Percentiles rank a stretch among this genome's conserved stretches.
These are phyloP conservation scores for Shiraia bambusicola DNA, from an alignment of 2,329 filamentous ascomycete genomes.

Conservation along the genomic window DNA sequence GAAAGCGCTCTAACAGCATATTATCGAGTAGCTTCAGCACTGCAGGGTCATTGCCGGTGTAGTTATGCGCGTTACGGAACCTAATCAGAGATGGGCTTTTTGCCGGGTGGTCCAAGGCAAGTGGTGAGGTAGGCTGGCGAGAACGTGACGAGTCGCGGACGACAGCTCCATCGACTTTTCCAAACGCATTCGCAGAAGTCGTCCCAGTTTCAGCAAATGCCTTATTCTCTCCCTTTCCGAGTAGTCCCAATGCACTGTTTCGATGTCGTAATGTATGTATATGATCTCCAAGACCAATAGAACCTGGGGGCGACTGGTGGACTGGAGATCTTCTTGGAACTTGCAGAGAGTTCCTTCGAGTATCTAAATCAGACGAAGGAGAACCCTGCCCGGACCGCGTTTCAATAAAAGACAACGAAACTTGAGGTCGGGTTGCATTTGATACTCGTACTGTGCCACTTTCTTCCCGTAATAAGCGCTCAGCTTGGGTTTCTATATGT, in stretches of 20 bases:
- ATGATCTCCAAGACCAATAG: slow-evolving; percentile 34
- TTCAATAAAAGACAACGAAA: slow-evolving; percentile 17
- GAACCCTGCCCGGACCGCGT: slow-evolving; percentile 20
- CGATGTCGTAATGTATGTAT: slow-evolving; percentile 49
- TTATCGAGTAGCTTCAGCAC: slow-evolving; percentile 71
- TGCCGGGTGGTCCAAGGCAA: slow-evolving; percentile 34
- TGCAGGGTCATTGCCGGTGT: slow-evolving; percentile 72
- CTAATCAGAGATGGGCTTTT: slow-evolving; percentile 44
- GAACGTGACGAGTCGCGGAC: slow-evolving; percentile 34
- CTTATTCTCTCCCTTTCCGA: slow-evolving; percentile 62
- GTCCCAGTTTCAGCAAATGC: slow-evolving; percentile 66
- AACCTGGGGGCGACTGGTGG: slow-evolving; percentile 34
- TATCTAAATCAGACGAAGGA: slow-evolving; percentile 37
- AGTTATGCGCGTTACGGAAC: slow-evolving; percentile 72
- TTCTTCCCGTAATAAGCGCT: slow-evolving; percentile 35
- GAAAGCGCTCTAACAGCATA: slow-evolving; percentile 72
- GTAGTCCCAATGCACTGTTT: slow-evolving; percentile 60
- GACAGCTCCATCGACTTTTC: slow-evolving; percentile 59
- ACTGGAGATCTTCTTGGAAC: slow-evolving; percentile 28
- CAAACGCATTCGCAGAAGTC: slow-evolving; percentile 64
- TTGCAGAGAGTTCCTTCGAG: slow-evolving; percentile 37
- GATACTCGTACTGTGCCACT: slow-evolving; percentile 18
- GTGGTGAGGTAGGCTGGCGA: slow-evolving; percentile 31
- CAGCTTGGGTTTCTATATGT: slow-evolving; percentile 45
- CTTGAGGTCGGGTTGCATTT: slow-evolving; percentile 25